A percentile compares a stretch with the other conserved stretches of the same genome.
These are phyloP conservation scores for Coemansia erecta DNA, from an alignment of 192 early-diverging fungal species.

Conservation along the genomic window DNA sequence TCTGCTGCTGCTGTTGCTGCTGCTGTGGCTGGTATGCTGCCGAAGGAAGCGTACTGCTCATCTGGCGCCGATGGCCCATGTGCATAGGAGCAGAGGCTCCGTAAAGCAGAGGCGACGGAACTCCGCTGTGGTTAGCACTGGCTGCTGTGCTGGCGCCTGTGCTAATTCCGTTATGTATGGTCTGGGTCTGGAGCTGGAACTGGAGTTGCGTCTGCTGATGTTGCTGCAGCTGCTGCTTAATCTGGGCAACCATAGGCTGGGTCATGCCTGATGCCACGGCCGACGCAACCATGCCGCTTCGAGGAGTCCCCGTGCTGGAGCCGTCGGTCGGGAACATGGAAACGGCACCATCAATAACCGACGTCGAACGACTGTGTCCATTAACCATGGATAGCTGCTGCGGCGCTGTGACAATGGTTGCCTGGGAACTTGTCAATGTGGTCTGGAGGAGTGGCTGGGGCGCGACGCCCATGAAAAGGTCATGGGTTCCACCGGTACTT, in stretches of 20 bases:
- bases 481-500: background rate
- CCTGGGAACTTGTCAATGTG: too few species aligned
- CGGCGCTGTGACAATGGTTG: background rate
- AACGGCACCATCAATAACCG: conserved; percentile 27
- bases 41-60: conserved; percentile 23
- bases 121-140: conserved; percentile 30
- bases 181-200: background rate
- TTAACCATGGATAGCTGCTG: conserved; percentile 15
- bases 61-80: conserved; percentile 25
- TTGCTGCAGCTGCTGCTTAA: conserved; percentile 14
- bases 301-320: conserved; percentile 13
- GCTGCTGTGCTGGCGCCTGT: conserved; percentile 9
- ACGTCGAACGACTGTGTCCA: conserved; percentile 30
- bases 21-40: background rate
- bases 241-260: conserved; percentile 15
- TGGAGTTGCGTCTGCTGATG: conserved; percentile 11
- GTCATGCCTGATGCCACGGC: conserved; percentile 3
- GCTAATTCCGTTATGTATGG: conserved; percentile 7
- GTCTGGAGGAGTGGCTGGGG: background rate
- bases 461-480: background rate
- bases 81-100: conserved; percentile 9
- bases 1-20: conserved; percentile 12
- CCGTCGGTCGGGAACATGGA: conserved; percentile 28
- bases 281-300: conserved; percentile 13
- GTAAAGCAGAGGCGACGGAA: conserved; percentile 21